Base-by-base conservation (phyloP, 2,329 filamentous ascomycete genomes). In the Phaeosphaeriaceae sp. region DNA sequence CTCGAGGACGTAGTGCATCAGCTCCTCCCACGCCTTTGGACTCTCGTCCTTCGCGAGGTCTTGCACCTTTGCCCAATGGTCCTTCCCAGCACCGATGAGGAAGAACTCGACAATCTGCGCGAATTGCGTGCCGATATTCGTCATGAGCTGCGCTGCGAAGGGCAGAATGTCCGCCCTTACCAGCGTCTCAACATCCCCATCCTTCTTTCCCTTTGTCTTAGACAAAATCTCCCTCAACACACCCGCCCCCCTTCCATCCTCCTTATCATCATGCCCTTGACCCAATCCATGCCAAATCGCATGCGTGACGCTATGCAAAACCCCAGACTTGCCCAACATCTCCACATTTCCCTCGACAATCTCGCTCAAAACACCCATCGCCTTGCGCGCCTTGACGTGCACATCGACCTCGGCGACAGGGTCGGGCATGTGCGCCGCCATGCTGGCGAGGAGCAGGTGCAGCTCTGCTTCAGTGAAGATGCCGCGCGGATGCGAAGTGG, bases 91-190 rank as follows among this genome's bases (percentile, higher is more conserved):
- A 33, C 82, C 81, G 1, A 68, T 58, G 47, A 88, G 78, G 70
- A 85, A 87, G 68, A 82, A 85, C 65, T 87, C 86, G 49, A 88
- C 70, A 24, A 80, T 84, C 61, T 87, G 85, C 0, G 78, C 82
- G 65, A 87, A 86, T 11, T 36, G 31, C 31, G 31, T 11, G 6
- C 31, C 31, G 3, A 36, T 36, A 7, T 11, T 13, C 11, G 31
- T 13, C 31, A 36, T 13, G 13, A 36, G 31, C 31, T 36, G 31
- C 31, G 31, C 31, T 3, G 31, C 31, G 11, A 36, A 36, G 9
- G 31, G 31, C 9, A 36, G 31, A 3, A 36, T 36, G 13, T 7
- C 31, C 7, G 31, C 31, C 6, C 13, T 5, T 11, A 36, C 31
- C 31, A 36, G 11, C 6, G 6, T 3, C 6, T 13, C 13, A 3